Evolutionary conservation across 1,284 basidiomycete genomes (phyloP).

Genomic region (Cutaneotrichosporon sp.): DNA sequence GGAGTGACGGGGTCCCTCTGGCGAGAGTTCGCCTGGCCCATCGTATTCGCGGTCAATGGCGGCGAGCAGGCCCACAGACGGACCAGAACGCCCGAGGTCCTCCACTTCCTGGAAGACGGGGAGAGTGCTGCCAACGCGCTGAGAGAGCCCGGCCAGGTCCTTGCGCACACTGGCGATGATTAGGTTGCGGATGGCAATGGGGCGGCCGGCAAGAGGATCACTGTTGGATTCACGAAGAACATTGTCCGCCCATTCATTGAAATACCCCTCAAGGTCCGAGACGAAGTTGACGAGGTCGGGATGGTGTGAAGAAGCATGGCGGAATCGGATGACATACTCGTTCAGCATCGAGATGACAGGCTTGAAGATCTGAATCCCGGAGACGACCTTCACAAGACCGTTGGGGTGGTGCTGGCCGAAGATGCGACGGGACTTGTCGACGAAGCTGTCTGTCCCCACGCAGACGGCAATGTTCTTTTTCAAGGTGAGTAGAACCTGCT

Average conservation of each 20-base stretch:
- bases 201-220: neutral
- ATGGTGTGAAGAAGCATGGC: slow-evolving; percentile 58
- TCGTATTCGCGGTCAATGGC: slow-evolving; percentile 52
- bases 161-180: slow-evolving; percentile 18
- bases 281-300: slow-evolving; percentile 57
- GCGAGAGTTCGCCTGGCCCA: slow-evolving; percentile 59
- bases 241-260: slow-evolving; percentile 57
- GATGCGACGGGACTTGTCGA: slow-evolving; percentile 40
- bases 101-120: neutral
- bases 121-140: neutral
- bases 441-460: slow-evolving; percentile 54
- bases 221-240: neutral
- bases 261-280: slow-evolving; percentile 55
- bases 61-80: slow-evolving; percentile 11
- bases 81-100: neutral
- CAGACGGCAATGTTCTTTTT: slow-evolving; percentile 56
- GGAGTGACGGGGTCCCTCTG: slow-evolving; percentile 56
- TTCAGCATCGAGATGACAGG: slow-evolving; percentile 58
- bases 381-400: slow-evolving; percentile 25
- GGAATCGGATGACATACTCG: slow-evolving; percentile 65
- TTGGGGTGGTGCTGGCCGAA: neutral
- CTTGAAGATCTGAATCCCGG: slow-evolving; percentile 57
- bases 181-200: neutral
- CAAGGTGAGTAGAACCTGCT: slow-evolving; percentile 57
- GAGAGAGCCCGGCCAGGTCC: slow-evolving; percentile 10